These are phyloP conservation scores for Arthrinium phaeospermum DNA, from an alignment of 2,329 filamentous ascomycete species.

Conservation along the genomic window DNA sequence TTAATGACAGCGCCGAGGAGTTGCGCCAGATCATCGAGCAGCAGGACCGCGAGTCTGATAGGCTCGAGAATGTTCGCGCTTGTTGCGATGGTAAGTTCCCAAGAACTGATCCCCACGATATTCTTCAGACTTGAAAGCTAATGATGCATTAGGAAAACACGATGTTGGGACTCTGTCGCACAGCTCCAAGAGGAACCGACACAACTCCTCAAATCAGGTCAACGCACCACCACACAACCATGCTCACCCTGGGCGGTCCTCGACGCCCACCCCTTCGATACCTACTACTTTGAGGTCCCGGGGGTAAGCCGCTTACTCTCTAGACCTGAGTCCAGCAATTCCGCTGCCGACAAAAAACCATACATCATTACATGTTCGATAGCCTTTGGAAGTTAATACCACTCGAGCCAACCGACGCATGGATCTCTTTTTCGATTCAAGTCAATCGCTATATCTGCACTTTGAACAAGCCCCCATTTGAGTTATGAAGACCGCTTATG, in stretches of 20 bases:
- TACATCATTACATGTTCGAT: conserved; percentile 11
- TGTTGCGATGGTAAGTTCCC: conserved; percentile 88
- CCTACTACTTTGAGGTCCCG: conserved; percentile 32
- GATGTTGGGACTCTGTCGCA: conserved; percentile 68
- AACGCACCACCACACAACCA: conserved; percentile 42
- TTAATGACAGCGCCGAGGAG: conserved; percentile 83
- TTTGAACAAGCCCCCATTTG: conserved; percentile 26
- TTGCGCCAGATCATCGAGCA: conserved; percentile 78
- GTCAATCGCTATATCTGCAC: conserved; percentile 21
- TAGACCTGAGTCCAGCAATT: background rate
- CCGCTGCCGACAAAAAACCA: background rate
- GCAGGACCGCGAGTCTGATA: conserved; percentile 77
- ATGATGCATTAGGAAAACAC: conserved; percentile 66
- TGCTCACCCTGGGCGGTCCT: conserved; percentile 44
- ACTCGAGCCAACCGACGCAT: background rate
- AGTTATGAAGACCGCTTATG: conserved; percentile 31
- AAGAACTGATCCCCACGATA: conserved; percentile 11
- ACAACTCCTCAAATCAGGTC: conserved; percentile 34
- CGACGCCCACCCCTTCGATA: conserved; percentile 42
- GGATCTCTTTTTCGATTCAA: conserved; percentile 18
- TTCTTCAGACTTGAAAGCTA: conserved; percentile 25
- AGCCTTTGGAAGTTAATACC: conserved; percentile 17
- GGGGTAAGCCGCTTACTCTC: background rate
- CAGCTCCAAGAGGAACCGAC: conserved; percentile 51
- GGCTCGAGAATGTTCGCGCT: conserved; percentile 91